These are phyloP conservation scores for Kwoniella shivajii DNA, from an alignment of 1,284 basidiomycete species.

Conservation along the genomic window DNA sequence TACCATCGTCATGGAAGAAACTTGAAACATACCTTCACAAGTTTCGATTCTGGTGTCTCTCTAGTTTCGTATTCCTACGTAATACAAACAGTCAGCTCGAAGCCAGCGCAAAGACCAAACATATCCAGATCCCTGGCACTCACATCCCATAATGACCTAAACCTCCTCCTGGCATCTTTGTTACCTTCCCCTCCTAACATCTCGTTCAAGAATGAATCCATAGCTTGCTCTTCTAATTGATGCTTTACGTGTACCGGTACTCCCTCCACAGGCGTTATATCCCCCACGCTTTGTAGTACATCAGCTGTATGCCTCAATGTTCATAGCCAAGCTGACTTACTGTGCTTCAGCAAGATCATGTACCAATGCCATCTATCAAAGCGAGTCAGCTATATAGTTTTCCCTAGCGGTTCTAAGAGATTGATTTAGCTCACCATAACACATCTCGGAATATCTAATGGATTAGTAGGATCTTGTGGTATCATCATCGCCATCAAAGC, in stretches of 20 bases:
- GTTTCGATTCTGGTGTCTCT: conserved; percentile 75
- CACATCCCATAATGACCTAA: conserved; percentile 78
- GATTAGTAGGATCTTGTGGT: conserved; percentile 60
- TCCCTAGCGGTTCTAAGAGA: not conserved
- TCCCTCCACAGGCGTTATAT: conserved; percentile 87
- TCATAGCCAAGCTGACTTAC: conserved; percentile 21
- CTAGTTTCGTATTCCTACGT: conserved; percentile 86
- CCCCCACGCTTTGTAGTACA: conserved; percentile 65
- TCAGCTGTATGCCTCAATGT: conserved; percentile 12
- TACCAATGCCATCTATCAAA: conserved; percentile 70
- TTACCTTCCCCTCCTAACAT: conserved; percentile 73
- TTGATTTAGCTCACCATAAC: conserved; percentile 39
- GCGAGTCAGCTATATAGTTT: conserved; percentile 8
- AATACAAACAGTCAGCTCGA: not conserved
- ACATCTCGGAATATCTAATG: conserved; percentile 71
- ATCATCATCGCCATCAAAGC: conserved; percentile 83
- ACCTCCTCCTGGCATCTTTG: conserved; percentile 71
- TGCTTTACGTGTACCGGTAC: conserved; percentile 80
- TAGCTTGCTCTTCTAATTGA: conserved; percentile 70
- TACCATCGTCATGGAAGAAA: not conserved
- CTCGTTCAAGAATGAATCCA: conserved; percentile 84
- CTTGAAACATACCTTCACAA: conserved; percentile 80
- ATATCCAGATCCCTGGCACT: conserved; percentile 23
- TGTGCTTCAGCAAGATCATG: conserved; percentile 97
- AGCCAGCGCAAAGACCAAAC: not conserved